phyloP scores from a whole-genome alignment of 164 flowering plant species.

The Cinnamomum micranthum region DNA sequence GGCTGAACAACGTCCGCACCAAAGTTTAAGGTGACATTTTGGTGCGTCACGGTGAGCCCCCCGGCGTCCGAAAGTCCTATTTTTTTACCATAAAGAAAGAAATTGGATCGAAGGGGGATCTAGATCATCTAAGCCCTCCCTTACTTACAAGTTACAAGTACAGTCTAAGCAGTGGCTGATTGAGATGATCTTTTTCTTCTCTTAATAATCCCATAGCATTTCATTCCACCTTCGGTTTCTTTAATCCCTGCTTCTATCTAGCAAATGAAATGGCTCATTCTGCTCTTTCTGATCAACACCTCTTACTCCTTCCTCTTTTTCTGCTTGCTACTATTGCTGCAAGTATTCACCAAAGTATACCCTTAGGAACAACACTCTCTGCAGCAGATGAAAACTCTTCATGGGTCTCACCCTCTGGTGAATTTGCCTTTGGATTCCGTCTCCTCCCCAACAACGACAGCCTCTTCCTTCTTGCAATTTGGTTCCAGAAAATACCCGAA shows the following conservation, averaged over 20 bases:
- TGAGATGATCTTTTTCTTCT: too few species aligned
- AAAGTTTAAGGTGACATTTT: too few species aligned
- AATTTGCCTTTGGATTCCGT: slow-evolving; percentile 36
- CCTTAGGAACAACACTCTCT: slow-evolving; percentile 19
- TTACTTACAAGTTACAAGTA: too few species aligned
- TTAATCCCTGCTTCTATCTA: not conserved
- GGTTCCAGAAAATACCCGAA: slow-evolving; percentile 34
- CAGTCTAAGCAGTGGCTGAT: too few species aligned
- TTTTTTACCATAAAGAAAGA: too few species aligned
- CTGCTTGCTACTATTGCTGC: slow-evolving; percentile 14
- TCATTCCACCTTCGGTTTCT: too few species aligned
- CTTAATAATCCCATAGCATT: too few species aligned
- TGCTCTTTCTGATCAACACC: not conserved
- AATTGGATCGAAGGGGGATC: too few species aligned
- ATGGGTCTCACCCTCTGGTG: slow-evolving; percentile 33
- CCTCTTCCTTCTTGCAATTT: slow-evolving; percentile 24
- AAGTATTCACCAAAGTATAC: slow-evolving; percentile 4
- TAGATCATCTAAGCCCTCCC: too few species aligned
- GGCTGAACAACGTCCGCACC: too few species aligned
- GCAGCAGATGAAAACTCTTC: slow-evolving; percentile 8
- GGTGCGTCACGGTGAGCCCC: too few species aligned
- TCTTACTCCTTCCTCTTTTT: not conserved
- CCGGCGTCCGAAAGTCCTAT: too few species aligned
- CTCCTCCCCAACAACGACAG: not conserved
- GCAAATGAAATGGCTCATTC: not conserved